These are phyloP conservation scores for Tylopilus intermedius DNA, from an alignment of 768 basidiomycete species.

Conservation along the genomic window DNA sequence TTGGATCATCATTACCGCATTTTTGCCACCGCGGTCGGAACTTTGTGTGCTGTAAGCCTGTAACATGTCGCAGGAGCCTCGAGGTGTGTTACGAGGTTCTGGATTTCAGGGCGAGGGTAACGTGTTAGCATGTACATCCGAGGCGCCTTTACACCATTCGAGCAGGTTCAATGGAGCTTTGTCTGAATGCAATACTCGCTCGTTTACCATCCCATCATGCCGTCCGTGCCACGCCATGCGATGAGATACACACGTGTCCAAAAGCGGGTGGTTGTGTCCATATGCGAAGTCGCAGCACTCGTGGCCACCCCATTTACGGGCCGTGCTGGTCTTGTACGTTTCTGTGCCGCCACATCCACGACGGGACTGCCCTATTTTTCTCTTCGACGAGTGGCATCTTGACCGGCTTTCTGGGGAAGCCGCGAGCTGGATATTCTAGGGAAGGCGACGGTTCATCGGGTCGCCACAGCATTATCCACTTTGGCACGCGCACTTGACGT, in stretches of 20 bases:
- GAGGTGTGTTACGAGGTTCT: constrained; percentile 5
- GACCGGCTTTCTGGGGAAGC: constrained; percentile 9
- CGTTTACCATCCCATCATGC: constrained; percentile 1
- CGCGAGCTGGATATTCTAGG: constrained; percentile 8
- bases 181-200: constrained; percentile 7
- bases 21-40: constrained; percentile 12
- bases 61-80: constrained; percentile 15
- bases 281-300: constrained; percentile 8
- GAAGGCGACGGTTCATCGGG: constrained; percentile 7
- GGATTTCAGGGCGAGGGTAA: constrained; percentile 14
- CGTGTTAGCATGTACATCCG: constrained; percentile 10
- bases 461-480: constrained; percentile 12
- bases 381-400: constrained; percentile 9
- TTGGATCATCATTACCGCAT: constrained; percentile 22
- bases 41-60: constrained; percentile 13
- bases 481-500: constrained; percentile 20
- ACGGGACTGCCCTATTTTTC: not conserved
- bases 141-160: constrained; percentile 3
- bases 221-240: constrained; percentile 1
- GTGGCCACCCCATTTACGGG: constrained; percentile 19
- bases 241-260: constrained; percentile 10
- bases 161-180: constrained; percentile 11
- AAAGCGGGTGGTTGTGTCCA: constrained; percentile 13
- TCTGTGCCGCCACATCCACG: constrained; percentile 17
- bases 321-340: constrained; percentile 19